Evolutionary conservation across 2,329 filamentous ascomycete species (phyloP).

Genomic region (Drechslerella dactyloides): DNA sequence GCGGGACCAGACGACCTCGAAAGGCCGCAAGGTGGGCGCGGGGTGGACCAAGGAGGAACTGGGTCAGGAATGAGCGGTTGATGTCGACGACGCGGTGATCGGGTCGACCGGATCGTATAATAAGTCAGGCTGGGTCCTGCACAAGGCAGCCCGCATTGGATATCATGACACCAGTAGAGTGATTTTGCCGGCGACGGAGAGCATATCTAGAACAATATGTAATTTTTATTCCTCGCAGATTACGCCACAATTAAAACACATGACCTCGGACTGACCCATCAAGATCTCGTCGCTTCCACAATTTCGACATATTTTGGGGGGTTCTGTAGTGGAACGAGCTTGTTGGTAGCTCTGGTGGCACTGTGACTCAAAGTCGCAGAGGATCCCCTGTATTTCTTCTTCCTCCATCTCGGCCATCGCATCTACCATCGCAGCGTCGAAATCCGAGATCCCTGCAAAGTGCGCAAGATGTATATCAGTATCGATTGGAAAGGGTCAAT

Average conservation of each 20-base stretch:
- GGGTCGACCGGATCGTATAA: no score
- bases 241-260: constrained; percentile 42
- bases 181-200: neutral
- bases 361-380: constrained; percentile 6
- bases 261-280: constrained; percentile 13
- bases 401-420: constrained; percentile 39
- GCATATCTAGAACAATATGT: neutral
- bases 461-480: no score
- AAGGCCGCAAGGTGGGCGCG: constrained; percentile 65
- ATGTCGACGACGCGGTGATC: neutral
- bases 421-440: constrained; percentile 36
- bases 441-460: constrained; percentile 8
- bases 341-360: neutral
- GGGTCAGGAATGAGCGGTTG: constrained; percentile 13
- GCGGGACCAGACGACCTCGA: constrained; percentile 71
- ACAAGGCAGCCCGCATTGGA: no score
- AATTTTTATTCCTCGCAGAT: constrained; percentile 14
- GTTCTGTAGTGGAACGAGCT: neutral
- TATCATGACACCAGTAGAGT: no score
- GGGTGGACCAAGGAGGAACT: constrained; percentile 55
- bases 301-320: constrained; percentile 4
- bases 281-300: constrained; percentile 46
- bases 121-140: no score
- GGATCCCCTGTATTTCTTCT: constrained; percentile 30
- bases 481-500: no score